Base-by-base conservation (phyloP, 1,284 basidiomycete species). In the Ganoderma meredithae region DNA sequence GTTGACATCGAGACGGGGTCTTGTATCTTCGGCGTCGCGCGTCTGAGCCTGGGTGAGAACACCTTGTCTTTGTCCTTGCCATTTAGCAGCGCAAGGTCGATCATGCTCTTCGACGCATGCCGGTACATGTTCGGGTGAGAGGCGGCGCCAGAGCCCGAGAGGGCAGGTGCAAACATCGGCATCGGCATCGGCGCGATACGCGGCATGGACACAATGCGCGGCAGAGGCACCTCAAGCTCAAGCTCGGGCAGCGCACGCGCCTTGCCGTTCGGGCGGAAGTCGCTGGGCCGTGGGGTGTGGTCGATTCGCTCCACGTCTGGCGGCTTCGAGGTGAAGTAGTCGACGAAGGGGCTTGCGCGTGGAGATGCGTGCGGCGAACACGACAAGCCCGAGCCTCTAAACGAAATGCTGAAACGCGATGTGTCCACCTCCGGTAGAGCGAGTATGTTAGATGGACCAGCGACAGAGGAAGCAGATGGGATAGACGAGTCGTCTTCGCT, bases 71-170 rank as follows among this genome's bases (percentile, higher is more conserved):
- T 70, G 71, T 78, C 76, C 77, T 69, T 76, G 43, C 79, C 77
- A 60, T 79, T 47, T 17, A 73, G 61, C 6, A 78, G 72, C n/a
- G 77, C 70, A n/a, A 89, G 78, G 73, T 89, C 83, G 70, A 86
- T 76, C 83, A 88, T 85, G 61, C 85, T 86, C 61, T 80, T 85
- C 39, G 93, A 94, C 0, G 85, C 84, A 39, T 88, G 90, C 62
- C 86, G 84, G 75, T 90, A 90, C 70, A 92, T 78, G 22, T 81
- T 81, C 0, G 88, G 86, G 15, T 86, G 83, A 25, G 76, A 73
- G 7, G 74, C 73, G 6, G 73, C 69, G 5, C 74, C 72, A 62
- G 74, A 70, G n/a, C 70, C 68, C 55, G 62, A 62, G 25, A 68
- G 69, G 27, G 27, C 27, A 31, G 27, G 27, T 31, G 27, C 27